phyloP scores from a whole-genome alignment of 495 filamentous ascomycete species.

The Ascodesmis nigricans region DNA sequence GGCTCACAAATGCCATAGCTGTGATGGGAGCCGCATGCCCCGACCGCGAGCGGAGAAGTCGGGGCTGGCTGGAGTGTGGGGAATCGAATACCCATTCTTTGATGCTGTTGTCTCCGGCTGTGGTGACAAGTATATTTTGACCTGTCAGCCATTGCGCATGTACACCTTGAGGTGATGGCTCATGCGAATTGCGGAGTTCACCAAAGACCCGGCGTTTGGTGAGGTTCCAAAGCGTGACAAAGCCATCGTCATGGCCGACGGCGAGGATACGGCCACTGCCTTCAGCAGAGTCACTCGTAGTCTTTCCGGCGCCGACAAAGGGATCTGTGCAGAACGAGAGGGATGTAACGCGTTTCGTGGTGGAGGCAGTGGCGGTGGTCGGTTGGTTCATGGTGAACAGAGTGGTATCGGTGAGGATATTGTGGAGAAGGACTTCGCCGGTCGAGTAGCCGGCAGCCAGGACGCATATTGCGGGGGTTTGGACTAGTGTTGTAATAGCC shows the following conservation, averaged over 20 bases:
- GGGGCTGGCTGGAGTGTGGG: slow-evolving; percentile 40
- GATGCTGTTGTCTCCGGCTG: slow-evolving; percentile 76
- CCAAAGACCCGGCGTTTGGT: slow-evolving; percentile 65
- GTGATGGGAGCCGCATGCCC: slow-evolving; percentile 76
- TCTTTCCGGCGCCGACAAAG: slow-evolving; percentile 52
- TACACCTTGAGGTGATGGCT: slow-evolving; percentile 39
- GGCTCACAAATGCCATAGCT: slow-evolving; percentile 49
- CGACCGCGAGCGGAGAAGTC: slow-evolving; percentile 58
- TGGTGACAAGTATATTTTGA: slow-evolving; percentile 73
- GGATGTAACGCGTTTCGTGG: slow-evolving; percentile 35
- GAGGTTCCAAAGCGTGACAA: slow-evolving; percentile 90
- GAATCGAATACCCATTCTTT: slow-evolving; percentile 29
- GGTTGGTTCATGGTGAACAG: slow-evolving; percentile 38
- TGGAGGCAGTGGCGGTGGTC: slow-evolving; percentile 25
- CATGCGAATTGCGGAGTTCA: slow-evolving; percentile 64
- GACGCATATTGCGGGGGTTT: slow-evolving; percentile 63
- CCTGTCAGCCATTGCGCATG: slow-evolving; percentile 78
- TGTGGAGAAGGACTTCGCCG: slow-evolving; percentile 56
- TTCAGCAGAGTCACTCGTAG: slow-evolving; percentile 50
- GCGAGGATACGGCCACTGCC: slow-evolving; percentile 43
- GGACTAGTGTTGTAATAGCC: slow-evolving; percentile 59
- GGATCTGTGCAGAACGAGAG: slow-evolving; percentile 85
- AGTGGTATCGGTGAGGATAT: slow-evolving; percentile 52
- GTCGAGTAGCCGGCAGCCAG: slow-evolving; percentile 67
- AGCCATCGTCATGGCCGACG: slow-evolving; percentile 34